Conservation (phyloP, 345 rosid genomes). For the Viola odorata region DNA sequence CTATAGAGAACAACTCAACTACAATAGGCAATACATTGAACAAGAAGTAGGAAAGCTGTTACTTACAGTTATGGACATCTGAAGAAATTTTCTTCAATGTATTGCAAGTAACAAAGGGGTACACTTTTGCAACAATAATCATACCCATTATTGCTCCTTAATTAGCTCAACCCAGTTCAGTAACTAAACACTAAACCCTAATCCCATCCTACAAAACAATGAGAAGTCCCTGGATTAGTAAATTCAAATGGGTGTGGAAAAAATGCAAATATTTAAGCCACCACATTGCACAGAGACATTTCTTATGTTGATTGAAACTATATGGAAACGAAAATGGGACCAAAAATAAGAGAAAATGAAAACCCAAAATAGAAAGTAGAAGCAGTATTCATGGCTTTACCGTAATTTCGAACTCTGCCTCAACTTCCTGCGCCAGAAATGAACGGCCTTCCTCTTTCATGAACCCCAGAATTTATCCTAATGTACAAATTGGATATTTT, state of each 20-base stretch:
- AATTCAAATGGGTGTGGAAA: too few species aligned
- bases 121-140: constrained; percentile 23
- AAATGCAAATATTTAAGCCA: too few species aligned
- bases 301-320: not conserved
- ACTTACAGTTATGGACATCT: constrained; percentile 24
- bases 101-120: constrained; percentile 12
- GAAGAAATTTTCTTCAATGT: constrained; percentile 11
- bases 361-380: not conserved
- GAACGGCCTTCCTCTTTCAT: not conserved
- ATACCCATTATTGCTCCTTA: constrained; percentile 24
- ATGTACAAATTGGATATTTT: not conserved
- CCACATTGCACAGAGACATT: too few species aligned
- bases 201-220: too few species aligned
- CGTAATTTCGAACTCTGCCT: constrained; percentile 1
- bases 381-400: not conserved
- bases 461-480: not conserved
- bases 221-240: too few species aligned
- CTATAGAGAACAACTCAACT: not conserved
- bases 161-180: not conserved
- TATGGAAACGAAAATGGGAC: not conserved
- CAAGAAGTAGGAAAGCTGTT: not conserved
- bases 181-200: not conserved
- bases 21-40: not conserved
- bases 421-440: not conserved
- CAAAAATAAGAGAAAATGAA: not conserved